phyloP scores from a whole-genome alignment of 1,284 basidiomycete genomes.

The Cutaneotrichosporon daszewskae region DNA sequence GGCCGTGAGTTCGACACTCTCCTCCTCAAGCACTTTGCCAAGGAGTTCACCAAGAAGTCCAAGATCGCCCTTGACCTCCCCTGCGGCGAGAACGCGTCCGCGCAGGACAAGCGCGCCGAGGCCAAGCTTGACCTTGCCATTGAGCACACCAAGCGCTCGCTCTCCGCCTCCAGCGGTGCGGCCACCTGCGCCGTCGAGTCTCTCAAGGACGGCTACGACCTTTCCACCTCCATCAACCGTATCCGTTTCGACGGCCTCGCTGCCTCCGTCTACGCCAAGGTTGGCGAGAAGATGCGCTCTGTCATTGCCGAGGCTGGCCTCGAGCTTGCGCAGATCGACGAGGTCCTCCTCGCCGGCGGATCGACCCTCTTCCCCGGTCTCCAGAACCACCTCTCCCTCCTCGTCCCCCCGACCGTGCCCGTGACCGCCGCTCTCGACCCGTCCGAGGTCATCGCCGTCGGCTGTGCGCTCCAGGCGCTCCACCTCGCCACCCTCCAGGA shows the following conservation, averaged over 20 bases:
- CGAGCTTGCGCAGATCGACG: slow-evolving; percentile 77
- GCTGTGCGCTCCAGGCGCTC: slow-evolving; percentile 79
- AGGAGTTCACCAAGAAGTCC: slow-evolving; percentile 97
- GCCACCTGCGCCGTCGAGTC: slow-evolving; percentile 89
- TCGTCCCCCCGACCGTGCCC: slow-evolving; percentile 62
- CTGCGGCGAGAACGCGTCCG: slow-evolving; percentile 53
- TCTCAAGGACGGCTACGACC: slow-evolving; percentile 90
- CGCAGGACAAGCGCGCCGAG: slow-evolving; percentile 74
- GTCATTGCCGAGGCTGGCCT: slow-evolving; percentile 61
- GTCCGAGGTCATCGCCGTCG: slow-evolving; percentile 80
- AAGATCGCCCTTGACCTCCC: slow-evolving; percentile 66
- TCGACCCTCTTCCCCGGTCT: slow-evolving; percentile 80
- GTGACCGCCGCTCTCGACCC: slow-evolving; percentile 66
- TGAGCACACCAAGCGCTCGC: slow-evolving; percentile 90
- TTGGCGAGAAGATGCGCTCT: slow-evolving; percentile 59
- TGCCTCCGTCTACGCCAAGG: slow-evolving; percentile 63
- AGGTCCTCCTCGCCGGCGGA: slow-evolving; percentile 85
- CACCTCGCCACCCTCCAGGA: slow-evolving; percentile 55
- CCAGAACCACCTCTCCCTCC: slow-evolving; percentile 63
- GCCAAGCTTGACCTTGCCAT: slow-evolving; percentile 89
- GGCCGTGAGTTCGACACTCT: slow-evolving; percentile 52
- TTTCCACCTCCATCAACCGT: slow-evolving; percentile 85
- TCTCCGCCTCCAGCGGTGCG: slow-evolving; percentile 78
- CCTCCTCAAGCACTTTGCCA: slow-evolving; percentile 85
- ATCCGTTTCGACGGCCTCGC: slow-evolving; percentile 89